These are phyloP conservation scores for Rhizophagus clarus DNA, from an alignment of 192 early-diverging fungal genomes.

Conservation along the genomic window DNA sequence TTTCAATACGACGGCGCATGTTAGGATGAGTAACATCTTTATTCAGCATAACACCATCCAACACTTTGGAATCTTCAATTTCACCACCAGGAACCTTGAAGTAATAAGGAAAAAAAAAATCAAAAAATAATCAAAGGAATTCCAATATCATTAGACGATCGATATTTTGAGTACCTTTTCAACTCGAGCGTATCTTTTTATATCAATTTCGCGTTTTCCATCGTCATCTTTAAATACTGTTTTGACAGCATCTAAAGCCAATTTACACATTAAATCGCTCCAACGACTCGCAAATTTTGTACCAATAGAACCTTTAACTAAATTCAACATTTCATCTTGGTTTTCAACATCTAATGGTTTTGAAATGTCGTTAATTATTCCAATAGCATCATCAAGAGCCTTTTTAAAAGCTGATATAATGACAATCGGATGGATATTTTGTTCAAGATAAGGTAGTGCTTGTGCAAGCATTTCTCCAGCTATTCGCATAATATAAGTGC, in stretches of 20 bases:
- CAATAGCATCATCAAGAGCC: slow-evolving; percentile 90
- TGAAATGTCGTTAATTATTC: slow-evolving; percentile 83
- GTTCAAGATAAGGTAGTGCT: slow-evolving; percentile 90
- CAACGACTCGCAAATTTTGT: slow-evolving; percentile 97
- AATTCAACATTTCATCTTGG: slow-evolving; percentile 83
- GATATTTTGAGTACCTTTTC: slow-evolving; percentile 74
- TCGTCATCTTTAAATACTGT: slow-evolving; percentile 72
- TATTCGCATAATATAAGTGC: slow-evolving; percentile 32
- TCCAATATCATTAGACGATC: background rate
- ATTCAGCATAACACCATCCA: slow-evolving; percentile 98
- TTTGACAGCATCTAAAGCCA: slow-evolving; percentile 96
- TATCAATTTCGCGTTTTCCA: slow-evolving; percentile 91
- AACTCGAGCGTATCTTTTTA: slow-evolving; percentile 96
- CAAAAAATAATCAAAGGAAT: slow-evolving; percentile 17
- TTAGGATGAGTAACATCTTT: slow-evolving; percentile 99
- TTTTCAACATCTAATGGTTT: slow-evolving; percentile 82
- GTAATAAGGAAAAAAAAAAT: background rate
- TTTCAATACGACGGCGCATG: slow-evolving; percentile 93
- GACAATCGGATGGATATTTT: slow-evolving; percentile 97
- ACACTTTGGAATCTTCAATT: slow-evolving; percentile 92
- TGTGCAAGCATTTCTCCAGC: slow-evolving; percentile 95
- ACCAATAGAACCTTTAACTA: slow-evolving; percentile 93
- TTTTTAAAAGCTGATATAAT: slow-evolving; percentile 93
- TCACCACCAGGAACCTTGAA: slow-evolving; percentile 92
- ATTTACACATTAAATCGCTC: slow-evolving; percentile 96